Percentiles rank a stretch among this genome's conserved stretches.
Conservation (phyloP, 106 monocot species). For the Acanthochlamys bracteata region DNA sequence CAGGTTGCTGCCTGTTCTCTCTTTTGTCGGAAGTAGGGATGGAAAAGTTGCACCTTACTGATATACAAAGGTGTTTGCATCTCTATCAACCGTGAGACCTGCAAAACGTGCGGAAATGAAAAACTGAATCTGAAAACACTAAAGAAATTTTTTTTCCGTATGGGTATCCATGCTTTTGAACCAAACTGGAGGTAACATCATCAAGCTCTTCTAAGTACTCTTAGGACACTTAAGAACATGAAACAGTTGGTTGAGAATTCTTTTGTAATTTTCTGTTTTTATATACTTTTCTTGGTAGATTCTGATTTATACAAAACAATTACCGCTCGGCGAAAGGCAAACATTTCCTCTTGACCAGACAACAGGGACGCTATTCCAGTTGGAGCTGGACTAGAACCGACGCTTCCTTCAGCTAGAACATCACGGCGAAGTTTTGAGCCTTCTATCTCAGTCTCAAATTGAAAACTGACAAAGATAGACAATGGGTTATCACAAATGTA, state of each 20-base stretch:
- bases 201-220: too few relatives aligned
- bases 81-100: constrained; percentile 74
- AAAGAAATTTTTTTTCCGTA: too few relatives aligned
- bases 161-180: too few relatives aligned
- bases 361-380: constrained; percentile 54
- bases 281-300: too few relatives aligned
- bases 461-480: constrained; percentile 59
- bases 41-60: constrained; percentile 42
- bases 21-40: constrained; percentile 36
- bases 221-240: too few relatives aligned
- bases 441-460: constrained; percentile 89
- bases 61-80: constrained; percentile 78
- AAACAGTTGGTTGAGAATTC: too few relatives aligned
- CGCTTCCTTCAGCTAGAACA: constrained; percentile 60
- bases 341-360: constrained; percentile 84
- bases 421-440: constrained; percentile 51
- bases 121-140: too few relatives aligned
- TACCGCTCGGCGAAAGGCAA: constrained; percentile 90
- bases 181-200: too few relatives aligned
- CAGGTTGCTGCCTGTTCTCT: too few relatives aligned
- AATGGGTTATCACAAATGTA: background rate
- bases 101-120: constrained; percentile 16
- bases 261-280: too few relatives aligned
- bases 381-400: constrained; percentile 36
- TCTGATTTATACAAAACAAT: constrained; percentile 1